Conservation (phyloP, 1,139 yeast species). For the Lodderomyces theae region DNA sequence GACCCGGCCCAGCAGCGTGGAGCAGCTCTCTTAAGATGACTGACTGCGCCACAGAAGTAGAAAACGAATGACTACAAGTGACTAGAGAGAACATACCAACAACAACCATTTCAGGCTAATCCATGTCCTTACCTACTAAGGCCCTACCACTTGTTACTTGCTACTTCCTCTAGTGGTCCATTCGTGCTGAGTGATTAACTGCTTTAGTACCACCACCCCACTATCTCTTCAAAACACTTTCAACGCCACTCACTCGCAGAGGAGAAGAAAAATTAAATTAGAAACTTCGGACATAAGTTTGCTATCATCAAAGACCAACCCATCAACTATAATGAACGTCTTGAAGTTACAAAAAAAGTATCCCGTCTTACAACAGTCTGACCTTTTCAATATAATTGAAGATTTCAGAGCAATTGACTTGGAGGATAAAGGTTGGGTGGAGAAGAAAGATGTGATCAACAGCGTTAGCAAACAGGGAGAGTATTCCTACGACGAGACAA, state of each 20-base stretch:
- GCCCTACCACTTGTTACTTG: too few species aligned
- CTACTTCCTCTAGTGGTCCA: too few species aligned
- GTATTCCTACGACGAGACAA: slow-evolving; percentile 85
- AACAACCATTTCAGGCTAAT: too few species aligned
- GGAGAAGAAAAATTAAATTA: not conserved
- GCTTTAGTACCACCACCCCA: too few species aligned
- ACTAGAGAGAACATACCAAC: too few species aligned
- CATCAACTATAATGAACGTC: slow-evolving; percentile 38
- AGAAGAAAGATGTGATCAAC: slow-evolving; percentile 85
- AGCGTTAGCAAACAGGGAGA: slow-evolving; percentile 76
- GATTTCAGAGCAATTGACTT: slow-evolving; percentile 72
- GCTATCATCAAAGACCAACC: not conserved
- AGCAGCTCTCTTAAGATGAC: not conserved
- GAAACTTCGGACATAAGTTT: not conserved
- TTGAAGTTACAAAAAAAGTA: slow-evolving; percentile 69
- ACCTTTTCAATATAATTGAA: slow-evolving; percentile 79
- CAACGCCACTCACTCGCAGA: not conserved
- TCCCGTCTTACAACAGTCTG: slow-evolving; percentile 83
- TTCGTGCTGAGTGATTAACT: too few species aligned
- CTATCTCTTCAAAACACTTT: too few species aligned
- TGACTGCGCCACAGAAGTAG: not conserved
- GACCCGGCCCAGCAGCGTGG: too few species aligned
- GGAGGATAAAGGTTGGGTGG: slow-evolving; percentile 95
- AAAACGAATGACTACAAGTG: not conserved
- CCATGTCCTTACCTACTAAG: too few species aligned